Conservation (phyloP, 805 yeast species). For the Candida ficus region DNA sequence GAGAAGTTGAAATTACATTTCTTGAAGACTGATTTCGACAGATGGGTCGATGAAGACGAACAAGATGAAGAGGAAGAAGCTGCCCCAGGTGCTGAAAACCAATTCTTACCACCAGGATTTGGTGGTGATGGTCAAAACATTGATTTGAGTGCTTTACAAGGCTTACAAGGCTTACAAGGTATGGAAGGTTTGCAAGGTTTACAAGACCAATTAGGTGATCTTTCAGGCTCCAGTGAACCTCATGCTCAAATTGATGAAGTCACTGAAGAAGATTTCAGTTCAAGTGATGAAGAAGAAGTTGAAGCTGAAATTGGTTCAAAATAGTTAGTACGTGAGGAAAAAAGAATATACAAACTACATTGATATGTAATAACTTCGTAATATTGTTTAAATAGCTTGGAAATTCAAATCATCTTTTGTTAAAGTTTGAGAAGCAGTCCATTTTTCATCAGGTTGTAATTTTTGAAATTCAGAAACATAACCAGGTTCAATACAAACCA, state of each 20-base stretch:
- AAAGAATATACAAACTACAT: background rate
- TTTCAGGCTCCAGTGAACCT: no score
- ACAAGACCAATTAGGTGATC: constrained; percentile 1
- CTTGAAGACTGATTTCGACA: constrained; percentile 92
- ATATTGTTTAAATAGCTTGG: constrained; percentile 38
- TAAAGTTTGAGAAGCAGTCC: constrained; percentile 66
- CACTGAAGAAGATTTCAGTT: constrained; percentile 25
- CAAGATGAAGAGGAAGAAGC: constrained; percentile 44
- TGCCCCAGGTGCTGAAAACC: constrained; percentile 30
- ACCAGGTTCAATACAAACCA: constrained; percentile 97
- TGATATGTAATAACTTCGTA: background rate
- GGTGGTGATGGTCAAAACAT: constrained; percentile 29
- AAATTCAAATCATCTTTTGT: constrained; percentile 55
- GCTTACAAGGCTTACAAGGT: constrained; percentile 6
- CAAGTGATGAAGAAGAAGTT: constrained; percentile 30
- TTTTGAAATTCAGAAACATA: constrained; percentile 61
- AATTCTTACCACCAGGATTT: constrained; percentile 36
- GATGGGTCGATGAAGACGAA: constrained; percentile 98
- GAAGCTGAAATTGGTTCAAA: background rate
- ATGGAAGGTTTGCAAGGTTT: constrained; percentile 13
- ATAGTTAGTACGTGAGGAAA: no score
- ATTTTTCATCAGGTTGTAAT: constrained; percentile 65
- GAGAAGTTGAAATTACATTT: constrained; percentile 74
- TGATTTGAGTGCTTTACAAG: constrained; percentile 17
- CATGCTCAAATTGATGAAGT: constrained; percentile 6